Conservation (phyloP, 768 basidiomycete genomes). For the Mycena olivaceomarginata region DNA sequence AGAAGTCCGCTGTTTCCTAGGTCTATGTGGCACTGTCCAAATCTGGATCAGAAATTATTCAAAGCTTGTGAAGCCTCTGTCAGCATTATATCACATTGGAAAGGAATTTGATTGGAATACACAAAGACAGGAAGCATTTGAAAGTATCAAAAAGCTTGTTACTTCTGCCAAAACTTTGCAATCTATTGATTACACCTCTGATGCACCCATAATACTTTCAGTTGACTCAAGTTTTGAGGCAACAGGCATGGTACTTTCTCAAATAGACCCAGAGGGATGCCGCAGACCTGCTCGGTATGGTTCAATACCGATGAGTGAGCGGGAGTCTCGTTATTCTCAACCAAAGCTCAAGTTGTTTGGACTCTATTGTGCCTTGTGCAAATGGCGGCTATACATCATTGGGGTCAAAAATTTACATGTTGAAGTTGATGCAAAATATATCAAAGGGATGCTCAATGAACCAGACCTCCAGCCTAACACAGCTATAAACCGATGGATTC, state of each 20-base stretch:
- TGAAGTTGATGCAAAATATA: too few relatives aligned
- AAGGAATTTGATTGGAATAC: conserved; percentile 51
- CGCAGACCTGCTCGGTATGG: conserved; percentile 51
- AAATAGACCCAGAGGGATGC: conserved; percentile 50
- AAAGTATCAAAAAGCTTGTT: conserved; percentile 52
- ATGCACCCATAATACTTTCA: conserved; percentile 50
- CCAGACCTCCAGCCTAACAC: background rate
- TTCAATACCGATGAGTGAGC: conserved; percentile 56
- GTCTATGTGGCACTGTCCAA: conserved; percentile 48
- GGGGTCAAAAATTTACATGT: too few relatives aligned
- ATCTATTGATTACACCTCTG: conserved; percentile 55
- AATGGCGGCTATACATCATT: background rate
- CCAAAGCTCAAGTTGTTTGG: conserved; percentile 43
- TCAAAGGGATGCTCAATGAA: background rate
- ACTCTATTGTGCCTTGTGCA: background rate
- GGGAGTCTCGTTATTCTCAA: conserved; percentile 41
- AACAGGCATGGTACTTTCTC: conserved; percentile 55
- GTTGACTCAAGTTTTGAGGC: conserved; percentile 56
- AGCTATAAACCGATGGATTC: too few relatives aligned
- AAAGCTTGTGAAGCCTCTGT: background rate
- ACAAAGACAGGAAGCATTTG: conserved; percentile 42
- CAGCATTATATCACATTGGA: conserved; percentile 41
- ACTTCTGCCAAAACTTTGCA: conserved; percentile 48
- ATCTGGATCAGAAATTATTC: conserved; percentile 50
- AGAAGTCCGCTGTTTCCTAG: conserved; percentile 47